phyloP scores from a whole-genome alignment of 164 flowering plant species.

The Kingdonia uniflora region DNA sequence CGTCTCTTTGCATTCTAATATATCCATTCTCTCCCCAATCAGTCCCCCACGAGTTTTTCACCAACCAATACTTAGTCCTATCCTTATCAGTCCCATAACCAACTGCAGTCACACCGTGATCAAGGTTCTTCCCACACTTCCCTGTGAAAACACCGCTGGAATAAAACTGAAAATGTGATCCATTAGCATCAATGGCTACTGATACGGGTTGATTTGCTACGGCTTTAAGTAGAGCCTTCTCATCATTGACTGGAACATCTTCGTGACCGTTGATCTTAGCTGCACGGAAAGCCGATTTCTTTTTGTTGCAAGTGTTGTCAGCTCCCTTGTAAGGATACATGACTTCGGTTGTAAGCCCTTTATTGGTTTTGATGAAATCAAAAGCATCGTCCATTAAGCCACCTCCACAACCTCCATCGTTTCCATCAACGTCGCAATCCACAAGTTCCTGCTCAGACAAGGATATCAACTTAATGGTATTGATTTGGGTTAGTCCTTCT shows the following conservation, averaged over 20 bases:
- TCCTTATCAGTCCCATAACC: constrained; percentile 1
- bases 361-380: not conserved
- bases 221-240: constrained; percentile 1
- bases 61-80: constrained; percentile 4
- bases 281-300: not conserved
- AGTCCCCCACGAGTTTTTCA: constrained; percentile 5
- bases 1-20: not conserved
- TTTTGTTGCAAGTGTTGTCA: not conserved
- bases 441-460: no score
- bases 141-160: not conserved
- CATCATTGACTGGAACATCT: constrained; percentile 1
- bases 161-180: constrained; percentile 1
- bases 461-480: not conserved
- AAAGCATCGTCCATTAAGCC: constrained; percentile 4
- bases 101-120: constrained; percentile 3
- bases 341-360: not conserved
- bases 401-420: not conserved
- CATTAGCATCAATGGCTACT: not conserved
- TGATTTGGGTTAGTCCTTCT: constrained; percentile 1
- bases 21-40: constrained; percentile 3
- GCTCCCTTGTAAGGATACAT: not conserved
- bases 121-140: not conserved
- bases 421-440: not conserved
- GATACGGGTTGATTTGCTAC: constrained; percentile 2
- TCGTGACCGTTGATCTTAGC: constrained; percentile 3